These are phyloP conservation scores for Boletus tomentosulus DNA, from an alignment of 768 basidiomycete species.

Conservation along the genomic window DNA sequence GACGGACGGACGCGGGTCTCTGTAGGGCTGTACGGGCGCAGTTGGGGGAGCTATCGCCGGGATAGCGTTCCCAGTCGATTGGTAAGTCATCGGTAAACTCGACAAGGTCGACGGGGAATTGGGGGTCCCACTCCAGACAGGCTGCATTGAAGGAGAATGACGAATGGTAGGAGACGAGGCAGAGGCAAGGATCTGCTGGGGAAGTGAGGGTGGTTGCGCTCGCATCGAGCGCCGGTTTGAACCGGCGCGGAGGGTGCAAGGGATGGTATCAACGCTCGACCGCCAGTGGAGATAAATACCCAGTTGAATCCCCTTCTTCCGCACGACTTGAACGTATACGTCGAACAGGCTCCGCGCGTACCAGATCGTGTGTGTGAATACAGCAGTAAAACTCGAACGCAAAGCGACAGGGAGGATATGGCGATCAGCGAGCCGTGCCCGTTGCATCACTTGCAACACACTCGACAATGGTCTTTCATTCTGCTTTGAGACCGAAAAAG, in stretches of 20 bases:
- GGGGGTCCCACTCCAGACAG: constrained; percentile 44
- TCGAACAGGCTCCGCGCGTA: constrained; percentile 88
- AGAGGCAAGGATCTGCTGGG: constrained; percentile 7
- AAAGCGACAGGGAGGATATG: constrained; percentile 77
- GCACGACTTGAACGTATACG: constrained; percentile 68
- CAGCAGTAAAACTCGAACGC: constrained; percentile 84
- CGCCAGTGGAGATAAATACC: constrained; percentile 90
- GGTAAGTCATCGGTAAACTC: constrained; percentile 14
- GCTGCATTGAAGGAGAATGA: constrained; percentile 44
- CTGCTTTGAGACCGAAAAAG: constrained; percentile 60
- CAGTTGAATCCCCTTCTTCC: constrained; percentile 63
- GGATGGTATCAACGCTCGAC: constrained; percentile 73
- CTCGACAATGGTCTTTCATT: constrained; percentile 37
- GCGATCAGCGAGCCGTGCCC: constrained; percentile 53
- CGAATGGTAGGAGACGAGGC: constrained; percentile 29
- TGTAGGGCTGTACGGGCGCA: constrained; percentile 63
- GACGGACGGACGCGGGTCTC: constrained; percentile 67
- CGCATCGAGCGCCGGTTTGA: constrained; percentile 24
- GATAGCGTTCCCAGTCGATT: constrained; percentile 17
- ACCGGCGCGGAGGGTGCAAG: constrained; percentile 52
- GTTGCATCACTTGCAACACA: constrained; percentile 40
- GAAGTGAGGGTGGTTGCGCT: constrained; percentile 27
- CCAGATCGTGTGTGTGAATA: constrained; percentile 81
- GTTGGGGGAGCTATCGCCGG: constrained; percentile 42
- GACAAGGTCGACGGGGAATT: constrained; percentile 24